Evolutionary conservation across 306 rosid genomes (phyloP).

Genomic region (Senna tora): DNA sequence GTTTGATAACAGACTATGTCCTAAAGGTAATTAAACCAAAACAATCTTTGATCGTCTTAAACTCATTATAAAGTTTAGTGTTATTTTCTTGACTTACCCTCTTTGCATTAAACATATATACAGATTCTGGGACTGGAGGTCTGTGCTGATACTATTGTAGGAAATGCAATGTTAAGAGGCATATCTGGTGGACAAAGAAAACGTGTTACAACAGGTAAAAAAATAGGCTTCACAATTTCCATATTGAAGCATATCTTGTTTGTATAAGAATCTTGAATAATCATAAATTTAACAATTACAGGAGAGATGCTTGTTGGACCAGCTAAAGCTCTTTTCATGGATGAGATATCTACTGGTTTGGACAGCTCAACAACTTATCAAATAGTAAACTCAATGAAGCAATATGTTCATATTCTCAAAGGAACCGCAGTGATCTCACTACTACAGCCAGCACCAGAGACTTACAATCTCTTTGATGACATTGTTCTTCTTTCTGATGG

Average conservation of each 20-base stretch:
- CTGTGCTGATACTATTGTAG: conserved; percentile 61
- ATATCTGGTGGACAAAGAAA: conserved; percentile 66
- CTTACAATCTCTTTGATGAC: conserved; percentile 61
- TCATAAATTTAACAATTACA: conserved; percentile 4
- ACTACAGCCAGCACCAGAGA: conserved; percentile 67
- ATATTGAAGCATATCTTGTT: background rate
- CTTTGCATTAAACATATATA: conserved; percentile 30
- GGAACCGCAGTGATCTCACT: conserved; percentile 59
- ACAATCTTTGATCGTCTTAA: conserved; percentile 3
- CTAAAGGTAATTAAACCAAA: conserved; percentile 65
- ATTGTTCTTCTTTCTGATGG: conserved; percentile 58
- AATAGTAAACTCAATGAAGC: conserved; percentile 54
- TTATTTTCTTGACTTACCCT: background rate
- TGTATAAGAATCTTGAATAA: conserved; percentile 10
- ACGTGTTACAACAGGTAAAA: conserved; percentile 66
- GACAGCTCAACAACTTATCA: conserved; percentile 64
- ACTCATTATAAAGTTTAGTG: background rate
- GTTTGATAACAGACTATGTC: conserved; percentile 74
- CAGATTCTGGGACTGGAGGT: conserved; percentile 58
- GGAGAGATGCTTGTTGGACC: conserved; percentile 72
- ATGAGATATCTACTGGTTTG: conserved; percentile 66
- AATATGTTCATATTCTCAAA: conserved; percentile 44
- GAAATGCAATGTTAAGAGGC: conserved; percentile 52
- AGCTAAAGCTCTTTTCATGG: conserved; percentile 61
- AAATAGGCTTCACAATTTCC: conserved; percentile 4